These are phyloP conservation scores for Solanum lignicaule DNA, from an alignment of 257 asterid genomes.

Conservation along the genomic window DNA sequence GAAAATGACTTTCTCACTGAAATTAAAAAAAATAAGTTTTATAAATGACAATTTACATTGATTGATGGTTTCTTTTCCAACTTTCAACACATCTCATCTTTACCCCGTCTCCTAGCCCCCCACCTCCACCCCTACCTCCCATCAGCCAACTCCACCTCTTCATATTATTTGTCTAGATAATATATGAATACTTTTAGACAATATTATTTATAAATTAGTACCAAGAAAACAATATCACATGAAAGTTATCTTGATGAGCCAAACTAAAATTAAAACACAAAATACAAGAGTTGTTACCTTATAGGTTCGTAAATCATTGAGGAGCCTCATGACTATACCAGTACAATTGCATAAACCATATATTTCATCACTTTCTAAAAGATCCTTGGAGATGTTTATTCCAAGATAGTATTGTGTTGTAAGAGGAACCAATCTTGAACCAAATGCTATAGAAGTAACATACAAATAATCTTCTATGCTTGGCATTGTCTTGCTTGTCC, in stretches of 20 bases:
- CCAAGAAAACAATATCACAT: background rate
- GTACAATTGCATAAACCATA: slow-evolving; percentile 5
- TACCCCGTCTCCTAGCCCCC: background rate
- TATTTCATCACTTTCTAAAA: slow-evolving; percentile 1
- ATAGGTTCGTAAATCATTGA: slow-evolving; percentile 12
- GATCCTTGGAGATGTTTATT: background rate
- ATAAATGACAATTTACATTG: too few relatives aligned
- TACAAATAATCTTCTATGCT: slow-evolving; percentile 16
- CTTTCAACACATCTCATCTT: background rate
- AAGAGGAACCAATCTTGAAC: background rate
- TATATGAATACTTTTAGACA: too few relatives aligned
- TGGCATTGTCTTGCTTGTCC: background rate
- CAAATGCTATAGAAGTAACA: background rate
- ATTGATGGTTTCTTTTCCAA: too few relatives aligned
- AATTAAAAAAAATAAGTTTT: too few relatives aligned
- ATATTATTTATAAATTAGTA: too few relatives aligned
- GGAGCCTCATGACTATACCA: slow-evolving; percentile 6
- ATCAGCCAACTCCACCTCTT: background rate
- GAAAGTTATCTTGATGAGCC: background rate
- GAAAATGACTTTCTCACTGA: background rate
- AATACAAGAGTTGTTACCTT: slow-evolving; percentile 5
- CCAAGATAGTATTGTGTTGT: slow-evolving; percentile 10
- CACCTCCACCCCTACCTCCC: background rate
- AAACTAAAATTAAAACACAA: background rate
- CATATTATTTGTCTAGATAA: background rate